Percentiles rank a stretch among this genome's conserved stretches.
phyloP scores from a whole-genome alignment of 441 rosid genomes.

The Syzygium malaccense region DNA sequence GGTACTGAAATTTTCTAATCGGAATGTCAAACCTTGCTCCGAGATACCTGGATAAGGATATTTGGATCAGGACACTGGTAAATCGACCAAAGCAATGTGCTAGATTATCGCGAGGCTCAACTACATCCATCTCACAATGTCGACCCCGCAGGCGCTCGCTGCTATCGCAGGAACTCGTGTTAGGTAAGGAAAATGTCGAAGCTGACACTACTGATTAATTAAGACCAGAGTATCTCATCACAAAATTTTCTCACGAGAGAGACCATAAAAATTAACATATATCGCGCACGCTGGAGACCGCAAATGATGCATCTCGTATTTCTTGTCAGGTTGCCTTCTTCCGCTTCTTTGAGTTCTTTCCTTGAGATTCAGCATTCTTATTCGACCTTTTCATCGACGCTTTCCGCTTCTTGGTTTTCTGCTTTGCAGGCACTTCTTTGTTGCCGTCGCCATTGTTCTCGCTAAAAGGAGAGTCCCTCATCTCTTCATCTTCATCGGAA shows the following conservation, averaged over 20 bases:
- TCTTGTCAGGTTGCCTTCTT: conserved; percentile 9
- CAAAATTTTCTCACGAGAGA: neutral
- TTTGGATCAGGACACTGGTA: neutral
- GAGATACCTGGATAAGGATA: neutral
- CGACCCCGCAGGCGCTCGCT: neutral
- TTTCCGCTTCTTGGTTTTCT: conserved; percentile 22
- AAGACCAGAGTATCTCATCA: neutral
- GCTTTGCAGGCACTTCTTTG: neutral
- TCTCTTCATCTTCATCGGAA: conserved; percentile 60
- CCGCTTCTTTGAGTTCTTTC: conserved; percentile 27
- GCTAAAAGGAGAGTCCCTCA: neutral
- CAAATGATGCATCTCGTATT: neutral
- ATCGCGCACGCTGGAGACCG: neutral
- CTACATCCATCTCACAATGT: neutral
- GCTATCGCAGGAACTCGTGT: neutral
- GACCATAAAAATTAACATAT: neutral
- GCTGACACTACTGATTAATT: neutral
- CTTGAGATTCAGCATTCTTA: conserved; percentile 12
- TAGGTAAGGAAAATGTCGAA: neutral
- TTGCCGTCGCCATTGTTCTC: conserved; percentile 4
- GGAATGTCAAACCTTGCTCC: neutral
- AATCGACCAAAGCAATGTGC: neutral
- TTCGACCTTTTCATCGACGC: neutral
- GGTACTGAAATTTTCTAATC: neutral
- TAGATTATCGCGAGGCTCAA: neutral